Base-by-base conservation (phyloP, 495 filamentous ascomycete species). In the Talaromyces wortmannii region DNA sequence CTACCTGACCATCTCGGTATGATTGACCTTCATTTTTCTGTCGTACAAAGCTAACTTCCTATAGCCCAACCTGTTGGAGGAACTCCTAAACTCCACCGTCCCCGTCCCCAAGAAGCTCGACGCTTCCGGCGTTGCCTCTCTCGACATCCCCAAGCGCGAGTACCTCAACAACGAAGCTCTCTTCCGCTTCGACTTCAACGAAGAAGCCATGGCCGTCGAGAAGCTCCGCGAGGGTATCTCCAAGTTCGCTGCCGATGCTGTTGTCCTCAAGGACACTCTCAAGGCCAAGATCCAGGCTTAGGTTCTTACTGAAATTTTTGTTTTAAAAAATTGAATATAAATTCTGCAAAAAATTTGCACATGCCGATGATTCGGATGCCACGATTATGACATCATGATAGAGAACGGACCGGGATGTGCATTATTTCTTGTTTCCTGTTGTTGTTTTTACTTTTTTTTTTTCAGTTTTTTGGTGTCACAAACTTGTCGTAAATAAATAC, bases 121-220 rank as follows among this genome's bases (percentile, higher is more conserved):
- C 59, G 72, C 91, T 36, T 66, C 80, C 29, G 68, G 61, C 53
- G 92, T 92, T 55, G 48, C 69, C 53, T 66, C 67, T 36, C 81
- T 95, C 52, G 71, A 95, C 73, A 84, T 99, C 65, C 71, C 83
- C 71, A 95, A 90, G 89, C 89, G 87, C 80, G 77, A 74, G 50
- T 99, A 97, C 84, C 83, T 99, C 70, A 79, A 88, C 67, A 78
- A 94, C 69, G 95, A 99, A 80, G 59, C 92, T 48, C 64, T 74
- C 32, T 99, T 96, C 91, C 92, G 94, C 69, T 99, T 96, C 82
- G 88, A 92, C 75, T 95, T 99, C 85, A 99, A 99, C 80, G 94
- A 97, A 80, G 90, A 99, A 69, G 83, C 90, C 57, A 99, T 99
- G 94, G 94, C 89, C 53, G 90, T 95, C 57, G 92, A 97, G 84